Evolutionary conservation across 1,139 yeast species (phyloP), one percentile per base, ranked within the genome.

Genomic region (Entelexis paramagnoliae): DNA sequence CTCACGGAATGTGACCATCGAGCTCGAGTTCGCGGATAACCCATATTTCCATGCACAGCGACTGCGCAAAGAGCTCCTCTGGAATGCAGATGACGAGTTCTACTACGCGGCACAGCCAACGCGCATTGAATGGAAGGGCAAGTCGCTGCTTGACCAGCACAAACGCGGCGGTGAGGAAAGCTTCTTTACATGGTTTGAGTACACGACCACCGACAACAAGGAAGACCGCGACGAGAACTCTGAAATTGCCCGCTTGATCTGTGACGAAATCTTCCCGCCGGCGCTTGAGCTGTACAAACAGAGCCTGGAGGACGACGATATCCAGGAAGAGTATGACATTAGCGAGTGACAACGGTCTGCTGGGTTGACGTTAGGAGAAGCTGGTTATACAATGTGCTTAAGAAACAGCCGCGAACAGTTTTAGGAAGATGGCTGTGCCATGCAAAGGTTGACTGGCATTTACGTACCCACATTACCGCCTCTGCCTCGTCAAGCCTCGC

Each of bases 181-280:
- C 52, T 68, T 70, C 55, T 71, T 71, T 56, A 61, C 59, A 22
- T 71, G 70, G 69, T 68, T 68, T 53, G 59, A 53, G 20, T 68
- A 58, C 53, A 57, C 62, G 7, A 67, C 65, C 5, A 66, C 67
- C 10, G 67, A 66, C n/a, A 68, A 65, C 30, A 34, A 48, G n/a
- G 53, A 52, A 17, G 51, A 45, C 20, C 40, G 57, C 2, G 62
- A 51, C 36, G 56, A 58, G 11, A 72, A 70, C 10, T 66, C 66
- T 14, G 64, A 61, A 29, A 62, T 70, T n/a, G 73, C 73, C 4
- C 56, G 63, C 50, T 53, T 63, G 13, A 55, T 71, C 24, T 61
- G 66, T 22, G 73, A 68, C 28, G 73, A 70, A 30, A 50, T 71
- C 9, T 71, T 59, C 55, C 74, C 73, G 10, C 67, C 67, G 42